Base-by-base conservation (phyloP, 345 rosid species). In the Conringia planisiliqua region DNA sequence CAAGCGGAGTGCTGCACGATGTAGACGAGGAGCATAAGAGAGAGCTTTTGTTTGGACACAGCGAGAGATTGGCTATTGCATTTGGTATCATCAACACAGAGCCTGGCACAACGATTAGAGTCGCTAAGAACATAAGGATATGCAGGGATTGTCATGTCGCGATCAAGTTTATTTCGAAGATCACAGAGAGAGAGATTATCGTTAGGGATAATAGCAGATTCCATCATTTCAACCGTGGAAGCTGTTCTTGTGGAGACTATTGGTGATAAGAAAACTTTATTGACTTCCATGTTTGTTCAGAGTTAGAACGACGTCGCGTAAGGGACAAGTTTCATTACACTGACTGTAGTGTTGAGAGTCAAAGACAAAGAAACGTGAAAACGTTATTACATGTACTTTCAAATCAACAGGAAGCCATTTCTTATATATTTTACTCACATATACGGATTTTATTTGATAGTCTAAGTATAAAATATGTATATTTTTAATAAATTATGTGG, bases 231-330 rank as follows among this genome's bases (percentile, higher is more conserved):
- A 83, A 79, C 62, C 79, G 73, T 72, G 92, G 93, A 10, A 78
- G 73, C 58, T 90, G 96, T 75, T 90, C 93, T 10, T 90, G 96
- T 74, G 86, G 87, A 76, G 93, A 90, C 78, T 90, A 87, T 59
- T 93, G 92, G 96, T 90, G 79, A 83, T 10, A 32, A 16, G 5
- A 6, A 44, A 60, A 16, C 7, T 10, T 32, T 8, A 1, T 39
- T 10, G 4, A 3, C 40, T 12, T 29, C 27, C 27, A 4, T 24
- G 6, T 60, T 14, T 36, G 16, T 32, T 27, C 13, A 17, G 52
- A 27, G 30, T 12, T 24, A 58, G 14, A 50, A 48, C 39, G 39
- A 26, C 7, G 30, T 60, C 59, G 50, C 48, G 24, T 24, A 36
- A 26, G 30, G n/a, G 27, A 69, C 30, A 56, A 18, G 42, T 44